These are phyloP conservation scores for Penicillium nordicum DNA, from an alignment of 2,329 filamentous ascomycete species.

Conservation along the genomic window DNA sequence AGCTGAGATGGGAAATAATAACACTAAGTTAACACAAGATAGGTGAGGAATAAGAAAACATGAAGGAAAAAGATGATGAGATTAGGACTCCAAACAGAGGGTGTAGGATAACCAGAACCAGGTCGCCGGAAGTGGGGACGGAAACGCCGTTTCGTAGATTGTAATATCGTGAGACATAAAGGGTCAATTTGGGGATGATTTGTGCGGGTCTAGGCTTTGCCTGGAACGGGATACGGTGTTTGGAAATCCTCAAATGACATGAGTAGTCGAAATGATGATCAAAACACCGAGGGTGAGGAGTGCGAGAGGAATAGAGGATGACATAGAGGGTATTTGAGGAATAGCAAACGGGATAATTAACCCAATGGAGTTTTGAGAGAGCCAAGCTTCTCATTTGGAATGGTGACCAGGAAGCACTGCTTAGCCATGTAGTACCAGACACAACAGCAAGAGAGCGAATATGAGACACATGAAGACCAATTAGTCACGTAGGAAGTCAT, in stretches of 20 bases:
- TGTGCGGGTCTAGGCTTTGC: conserved; percentile 4
- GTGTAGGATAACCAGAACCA: conserved; percentile 4
- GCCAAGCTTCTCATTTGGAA: neutral
- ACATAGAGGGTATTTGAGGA: neutral
- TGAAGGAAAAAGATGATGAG: conserved; percentile 1
- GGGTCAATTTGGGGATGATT: conserved; percentile 17
- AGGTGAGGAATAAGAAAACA: conserved; percentile 11
- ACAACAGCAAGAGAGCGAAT: neutral
- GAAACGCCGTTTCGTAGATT: conserved; percentile 24
- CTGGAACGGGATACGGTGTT: conserved; percentile 4
- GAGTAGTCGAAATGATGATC: neutral
- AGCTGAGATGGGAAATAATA: neutral
- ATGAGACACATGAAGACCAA: neutral
- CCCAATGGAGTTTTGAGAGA: neutral
- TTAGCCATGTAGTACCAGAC: neutral
- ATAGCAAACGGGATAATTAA: neutral
- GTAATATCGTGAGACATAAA: conserved; percentile 27
- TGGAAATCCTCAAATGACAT: neutral
- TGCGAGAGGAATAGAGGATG: neutral
- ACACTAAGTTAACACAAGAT: conserved; percentile 7
- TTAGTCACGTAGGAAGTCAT: neutral
- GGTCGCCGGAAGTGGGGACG: conserved; percentile 11
- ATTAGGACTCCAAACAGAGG: conserved; percentile 4
- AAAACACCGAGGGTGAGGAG: neutral
- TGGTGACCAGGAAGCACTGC: conserved; percentile 11